These are phyloP conservation scores for Theobroma cacao DNA, from an alignment of 345 rosid genomes.

Conservation along the genomic window DNA sequence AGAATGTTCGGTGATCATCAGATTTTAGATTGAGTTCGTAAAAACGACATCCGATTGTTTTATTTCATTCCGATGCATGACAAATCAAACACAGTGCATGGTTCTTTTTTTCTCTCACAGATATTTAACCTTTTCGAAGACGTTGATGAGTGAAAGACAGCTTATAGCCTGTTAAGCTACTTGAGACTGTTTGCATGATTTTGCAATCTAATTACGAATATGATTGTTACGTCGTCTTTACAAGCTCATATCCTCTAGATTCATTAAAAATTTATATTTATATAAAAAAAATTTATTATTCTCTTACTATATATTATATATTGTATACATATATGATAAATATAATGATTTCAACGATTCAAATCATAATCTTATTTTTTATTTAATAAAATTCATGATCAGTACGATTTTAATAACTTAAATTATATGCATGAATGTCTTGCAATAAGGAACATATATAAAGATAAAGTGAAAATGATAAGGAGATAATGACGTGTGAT, in stretches of 20 bases:
- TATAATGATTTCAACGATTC: background rate
- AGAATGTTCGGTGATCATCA: background rate
- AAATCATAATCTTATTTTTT: background rate
- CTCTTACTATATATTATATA: background rate
- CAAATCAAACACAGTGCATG: background rate
- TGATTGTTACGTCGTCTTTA: background rate
- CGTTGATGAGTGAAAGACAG: background rate
- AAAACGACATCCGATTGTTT: background rate
- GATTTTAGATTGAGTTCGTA: background rate
- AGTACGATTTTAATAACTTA: background rate
- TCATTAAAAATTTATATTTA: background rate
- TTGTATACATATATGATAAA: background rate
- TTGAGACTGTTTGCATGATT: background rate
- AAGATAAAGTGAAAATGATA: background rate
- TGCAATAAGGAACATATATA: background rate
- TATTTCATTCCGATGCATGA: background rate
- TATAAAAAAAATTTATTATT: background rate
- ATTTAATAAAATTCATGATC: background rate
- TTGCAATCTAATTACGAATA: background rate
- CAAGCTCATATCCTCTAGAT: background rate
- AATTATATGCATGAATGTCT: background rate
- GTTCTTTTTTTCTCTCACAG: background rate
- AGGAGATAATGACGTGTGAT: background rate
- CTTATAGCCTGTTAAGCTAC: background rate
- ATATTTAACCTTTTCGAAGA: conserved; percentile 2